Percentiles rank a stretch among this genome's conserved stretches.
These are phyloP conservation scores for Vigna angularis DNA, from an alignment of 306 rosid genomes.

Conservation along the genomic window DNA sequence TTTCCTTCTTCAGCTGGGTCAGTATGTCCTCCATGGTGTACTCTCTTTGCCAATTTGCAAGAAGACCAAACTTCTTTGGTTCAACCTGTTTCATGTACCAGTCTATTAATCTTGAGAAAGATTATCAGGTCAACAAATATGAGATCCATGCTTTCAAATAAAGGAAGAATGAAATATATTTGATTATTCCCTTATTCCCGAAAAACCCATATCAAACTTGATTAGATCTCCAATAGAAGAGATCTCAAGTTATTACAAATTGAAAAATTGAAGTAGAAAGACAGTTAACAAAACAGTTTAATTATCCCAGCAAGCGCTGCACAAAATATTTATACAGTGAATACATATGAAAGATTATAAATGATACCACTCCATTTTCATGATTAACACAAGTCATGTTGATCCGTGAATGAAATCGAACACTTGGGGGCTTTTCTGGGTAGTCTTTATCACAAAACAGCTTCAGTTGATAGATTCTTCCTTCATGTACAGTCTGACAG, in stretches of 20 bases:
- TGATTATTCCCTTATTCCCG: background rate
- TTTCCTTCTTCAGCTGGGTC: slow-evolving; percentile 99
- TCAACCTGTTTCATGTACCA: slow-evolving; percentile 75
- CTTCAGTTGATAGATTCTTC: slow-evolving; percentile 98
- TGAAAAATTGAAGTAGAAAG: background rate
- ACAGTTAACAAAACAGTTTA: slow-evolving; percentile 12
- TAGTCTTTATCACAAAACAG: slow-evolving; percentile 98
- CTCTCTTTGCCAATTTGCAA: slow-evolving; percentile 97
- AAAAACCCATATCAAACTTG: slow-evolving; percentile 16
- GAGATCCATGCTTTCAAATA: background rate
- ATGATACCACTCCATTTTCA: slow-evolving; percentile 97
- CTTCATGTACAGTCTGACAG: slow-evolving; percentile 95
- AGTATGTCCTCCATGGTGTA: slow-evolving; percentile 98
- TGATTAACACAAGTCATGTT: slow-evolving; percentile 98
- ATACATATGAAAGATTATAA: slow-evolving; percentile 38
- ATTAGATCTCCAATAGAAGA: slow-evolving; percentile 9
- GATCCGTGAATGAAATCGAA: slow-evolving; percentile 96
- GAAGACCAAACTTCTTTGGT: slow-evolving; percentile 89
- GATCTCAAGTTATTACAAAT: slow-evolving; percentile 9
- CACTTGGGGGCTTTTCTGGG: slow-evolving; percentile 98
- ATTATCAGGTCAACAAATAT: background rate
- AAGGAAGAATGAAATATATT: background rate
- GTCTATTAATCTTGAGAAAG: slow-evolving; percentile 23
- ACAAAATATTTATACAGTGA: slow-evolving; percentile 26
- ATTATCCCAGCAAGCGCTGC: slow-evolving; percentile 15